phyloP scores from a whole-genome alignment of 1,284 basidiomycete species.

The Afroboletus lepidellus region DNA sequence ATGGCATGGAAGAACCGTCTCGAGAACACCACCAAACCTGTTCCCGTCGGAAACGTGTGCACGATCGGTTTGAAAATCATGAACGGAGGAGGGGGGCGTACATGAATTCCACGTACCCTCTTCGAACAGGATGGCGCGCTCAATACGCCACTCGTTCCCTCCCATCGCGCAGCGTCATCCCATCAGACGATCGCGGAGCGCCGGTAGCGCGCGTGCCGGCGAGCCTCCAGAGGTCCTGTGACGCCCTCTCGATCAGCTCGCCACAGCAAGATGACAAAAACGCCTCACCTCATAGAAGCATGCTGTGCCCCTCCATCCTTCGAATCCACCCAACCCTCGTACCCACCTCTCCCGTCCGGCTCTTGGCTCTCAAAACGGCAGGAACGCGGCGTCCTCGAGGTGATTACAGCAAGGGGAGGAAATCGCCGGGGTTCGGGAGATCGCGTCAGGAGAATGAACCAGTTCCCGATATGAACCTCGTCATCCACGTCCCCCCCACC shows the following conservation, averaged over 20 bases:
- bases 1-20: not conserved
- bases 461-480: conserved; percentile 13
- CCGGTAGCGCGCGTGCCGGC: too few relatives aligned
- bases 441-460: conserved; percentile 9
- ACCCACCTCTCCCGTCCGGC: conserved; percentile 15
- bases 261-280: not conserved
- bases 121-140: not conserved
- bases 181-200: conserved; percentile 1
- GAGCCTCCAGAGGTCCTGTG: too few relatives aligned
- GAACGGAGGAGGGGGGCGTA: not conserved
- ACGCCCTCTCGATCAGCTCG: conserved; percentile 3
- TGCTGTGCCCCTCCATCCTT: not conserved
- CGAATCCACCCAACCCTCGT: conserved; percentile 5
- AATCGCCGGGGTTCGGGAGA: conserved; percentile 8
- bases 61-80: conserved; percentile 15
- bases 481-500: conserved; percentile 8
- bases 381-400: conserved; percentile 30
- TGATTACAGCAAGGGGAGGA: conserved; percentile 31
- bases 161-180: not conserved
- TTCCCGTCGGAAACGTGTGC: too few relatives aligned
- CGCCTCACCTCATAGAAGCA: conserved; percentile 8
- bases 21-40: too few relatives aligned
- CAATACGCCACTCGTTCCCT: not conserved
- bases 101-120: not conserved
- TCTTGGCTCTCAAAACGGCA: conserved; percentile 4